phyloP scores from a whole-genome alignment of 192 early-diverging fungal genomes.

The Rhizophagus sp. region DNA sequence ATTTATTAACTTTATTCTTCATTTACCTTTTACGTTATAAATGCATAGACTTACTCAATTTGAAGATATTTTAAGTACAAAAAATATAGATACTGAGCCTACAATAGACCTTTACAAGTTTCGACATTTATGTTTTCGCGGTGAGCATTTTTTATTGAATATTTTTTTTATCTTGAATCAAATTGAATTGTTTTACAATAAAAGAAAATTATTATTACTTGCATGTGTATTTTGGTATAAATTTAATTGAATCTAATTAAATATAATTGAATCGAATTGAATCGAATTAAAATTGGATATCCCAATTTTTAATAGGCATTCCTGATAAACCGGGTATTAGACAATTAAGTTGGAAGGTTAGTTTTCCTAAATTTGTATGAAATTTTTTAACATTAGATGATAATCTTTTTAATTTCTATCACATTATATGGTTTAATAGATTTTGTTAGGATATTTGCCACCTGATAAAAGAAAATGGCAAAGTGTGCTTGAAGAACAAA shows the following conservation, averaged over 20 bases:
- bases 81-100: conserved; percentile 22
- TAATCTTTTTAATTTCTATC: neutral
- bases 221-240: no score
- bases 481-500: conserved; percentile 43
- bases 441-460: conserved; percentile 66
- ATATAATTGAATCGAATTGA: neutral
- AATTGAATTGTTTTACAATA: neutral
- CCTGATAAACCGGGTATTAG: conserved; percentile 67
- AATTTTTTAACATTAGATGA: neutral
- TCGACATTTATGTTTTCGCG: conserved; percentile 57
- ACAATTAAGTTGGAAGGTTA: conserved; percentile 67
- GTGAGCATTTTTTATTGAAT: conserved; percentile 30
- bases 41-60: conserved; percentile 25
- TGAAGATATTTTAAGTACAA: conserved; percentile 25
- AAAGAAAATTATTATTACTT: neutral
- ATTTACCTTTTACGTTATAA: neutral
- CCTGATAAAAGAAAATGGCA: conserved; percentile 64
- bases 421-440: conserved; percentile 22
- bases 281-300: no score
- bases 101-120: conserved; percentile 53
- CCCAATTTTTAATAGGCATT: conserved; percentile 50
- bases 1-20: neutral
- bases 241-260: no score
- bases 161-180: neutral
- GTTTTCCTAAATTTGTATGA: neutral